These are phyloP conservation scores for Septoria linicola DNA, from an alignment of 2,329 filamentous ascomycete genomes.

Conservation along the genomic window DNA sequence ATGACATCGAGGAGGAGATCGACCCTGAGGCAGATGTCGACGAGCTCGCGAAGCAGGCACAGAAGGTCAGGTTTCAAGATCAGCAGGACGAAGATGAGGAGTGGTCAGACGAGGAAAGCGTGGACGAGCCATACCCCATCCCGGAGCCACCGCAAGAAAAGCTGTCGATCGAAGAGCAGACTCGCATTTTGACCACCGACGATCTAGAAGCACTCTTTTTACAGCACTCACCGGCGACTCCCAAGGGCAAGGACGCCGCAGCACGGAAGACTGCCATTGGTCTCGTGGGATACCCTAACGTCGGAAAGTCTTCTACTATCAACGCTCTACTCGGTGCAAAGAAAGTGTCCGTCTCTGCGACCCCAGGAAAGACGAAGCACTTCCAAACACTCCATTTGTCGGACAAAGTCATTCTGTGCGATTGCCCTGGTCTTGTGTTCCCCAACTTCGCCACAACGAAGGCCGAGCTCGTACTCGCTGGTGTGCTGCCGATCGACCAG, in stretches of 20 bases:
- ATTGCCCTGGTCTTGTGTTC: constrained; percentile 98
- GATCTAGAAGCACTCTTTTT: constrained; percentile 90
- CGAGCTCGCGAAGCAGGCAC: constrained; percentile 38
- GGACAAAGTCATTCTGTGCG: constrained; percentile 84
- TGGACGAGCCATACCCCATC: constrained; percentile 34
- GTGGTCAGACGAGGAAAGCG: constrained; percentile 41
- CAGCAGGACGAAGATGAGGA: constrained; percentile 43
- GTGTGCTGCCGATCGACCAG: constrained; percentile 93
- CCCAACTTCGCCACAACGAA: constrained; percentile 97
- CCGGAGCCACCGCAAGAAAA: constrained; percentile 37
- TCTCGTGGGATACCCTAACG: constrained; percentile 95
- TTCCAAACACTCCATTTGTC: constrained; percentile 98
- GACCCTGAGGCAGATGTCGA: constrained; percentile 46
- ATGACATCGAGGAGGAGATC: constrained; percentile 44
- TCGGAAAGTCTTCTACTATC: constrained; percentile 98
- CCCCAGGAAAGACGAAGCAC: constrained; percentile 97
- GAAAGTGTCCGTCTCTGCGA: constrained; percentile 96
- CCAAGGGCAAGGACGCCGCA: constrained; percentile 43
- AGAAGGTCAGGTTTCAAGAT: constrained; percentile 43
- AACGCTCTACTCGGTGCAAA: constrained; percentile 98
- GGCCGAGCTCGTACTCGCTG: constrained; percentile 92
- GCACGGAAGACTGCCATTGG: constrained; percentile 80
- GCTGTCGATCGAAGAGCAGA: constrained; percentile 45
- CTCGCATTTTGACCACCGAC: constrained; percentile 84
- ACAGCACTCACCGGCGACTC: constrained; percentile 63